A percentile compares a stretch with the other conserved stretches of the same genome.
Conservation (phyloP, 768 basidiomycete species). For the Coprinopsis cinerea region DNA sequence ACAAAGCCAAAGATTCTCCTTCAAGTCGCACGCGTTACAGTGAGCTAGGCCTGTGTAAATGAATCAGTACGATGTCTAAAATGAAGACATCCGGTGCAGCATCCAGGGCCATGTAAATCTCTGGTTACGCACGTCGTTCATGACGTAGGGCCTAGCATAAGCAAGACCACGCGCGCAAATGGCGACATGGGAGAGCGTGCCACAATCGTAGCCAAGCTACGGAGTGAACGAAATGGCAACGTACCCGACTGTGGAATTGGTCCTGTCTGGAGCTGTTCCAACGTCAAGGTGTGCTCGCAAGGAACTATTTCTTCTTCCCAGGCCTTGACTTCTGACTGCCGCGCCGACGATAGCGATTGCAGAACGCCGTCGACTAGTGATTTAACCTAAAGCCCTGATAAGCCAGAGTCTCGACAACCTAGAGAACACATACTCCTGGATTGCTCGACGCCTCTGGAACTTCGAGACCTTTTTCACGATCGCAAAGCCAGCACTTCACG, state of each 20-base stretch:
- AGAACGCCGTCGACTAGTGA: constrained; percentile 63
- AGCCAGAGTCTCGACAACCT: not conserved
- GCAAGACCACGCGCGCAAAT: too few species aligned
- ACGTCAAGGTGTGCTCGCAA: constrained; percentile 71
- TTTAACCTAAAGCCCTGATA: constrained; percentile 35
- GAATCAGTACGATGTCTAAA: not conserved
- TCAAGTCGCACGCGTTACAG: constrained; percentile 79
- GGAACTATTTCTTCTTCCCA: constrained; percentile 94
- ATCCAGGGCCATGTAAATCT: too few species aligned
- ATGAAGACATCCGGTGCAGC: too few species aligned
- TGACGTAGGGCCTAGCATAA: too few species aligned
- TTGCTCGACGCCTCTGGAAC: constrained; percentile 33
- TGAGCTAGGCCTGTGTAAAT: constrained; percentile 62
- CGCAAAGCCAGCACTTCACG: constrained; percentile 76
- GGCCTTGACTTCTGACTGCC: constrained; percentile 91
- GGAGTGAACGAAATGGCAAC: too few species aligned
- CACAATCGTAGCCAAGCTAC: too few species aligned
- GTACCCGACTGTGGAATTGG: constrained; percentile 51
- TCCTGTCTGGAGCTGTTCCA: constrained; percentile 38
- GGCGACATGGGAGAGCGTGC: too few species aligned
- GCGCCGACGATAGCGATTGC: constrained; percentile 79
- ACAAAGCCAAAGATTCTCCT: constrained; percentile 93
- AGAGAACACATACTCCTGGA: constrained; percentile 23
- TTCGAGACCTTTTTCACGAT: constrained; percentile 40
- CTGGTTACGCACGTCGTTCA: too few species aligned